A percentile compares a stretch with the other conserved stretches of the same genome.
Conservation (phyloP, 1,139 yeast species). For the Kurtzmaniella natalensis region DNA sequence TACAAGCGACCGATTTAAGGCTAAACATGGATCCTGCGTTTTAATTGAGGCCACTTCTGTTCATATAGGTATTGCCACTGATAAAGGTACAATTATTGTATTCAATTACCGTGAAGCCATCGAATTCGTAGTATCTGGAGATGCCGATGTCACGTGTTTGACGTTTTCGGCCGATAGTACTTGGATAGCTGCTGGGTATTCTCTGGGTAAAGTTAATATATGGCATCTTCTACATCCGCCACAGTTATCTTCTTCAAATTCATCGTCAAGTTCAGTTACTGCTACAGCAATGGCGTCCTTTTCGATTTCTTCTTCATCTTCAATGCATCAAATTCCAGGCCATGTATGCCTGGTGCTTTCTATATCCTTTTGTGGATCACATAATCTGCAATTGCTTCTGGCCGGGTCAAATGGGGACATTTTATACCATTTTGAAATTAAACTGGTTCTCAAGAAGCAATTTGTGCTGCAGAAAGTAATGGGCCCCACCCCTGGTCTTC, state of each 20-base stretch:
- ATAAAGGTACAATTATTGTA: conserved; percentile 51
- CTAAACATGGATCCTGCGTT: conserved; percentile 46
- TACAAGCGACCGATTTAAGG: conserved; percentile 13
- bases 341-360: conserved; percentile 1
- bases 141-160: conserved; percentile 36
- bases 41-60: conserved; percentile 44
- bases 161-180: conserved; percentile 35
- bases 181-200: conserved; percentile 30
- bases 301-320: neutral
- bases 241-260: no score
- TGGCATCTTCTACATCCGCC: conserved; percentile 34
- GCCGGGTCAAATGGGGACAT: conserved; percentile 59
- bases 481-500: conserved; percentile 22
- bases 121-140: conserved; percentile 32
- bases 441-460: conserved; percentile 49
- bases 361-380: conserved; percentile 50
- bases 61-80: conserved; percentile 59
- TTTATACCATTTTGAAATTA: conserved; percentile 55
- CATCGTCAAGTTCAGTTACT: neutral
- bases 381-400: conserved; percentile 56
- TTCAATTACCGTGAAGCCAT: conserved; percentile 63
- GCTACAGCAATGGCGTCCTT: conserved; percentile 5
- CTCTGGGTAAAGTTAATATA: conserved; percentile 24
- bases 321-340: neutral
- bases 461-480: conserved; percentile 47